Base-by-base conservation (phyloP, 768 basidiomycete genomes). In the Xerocomellus amylosporus region DNA sequence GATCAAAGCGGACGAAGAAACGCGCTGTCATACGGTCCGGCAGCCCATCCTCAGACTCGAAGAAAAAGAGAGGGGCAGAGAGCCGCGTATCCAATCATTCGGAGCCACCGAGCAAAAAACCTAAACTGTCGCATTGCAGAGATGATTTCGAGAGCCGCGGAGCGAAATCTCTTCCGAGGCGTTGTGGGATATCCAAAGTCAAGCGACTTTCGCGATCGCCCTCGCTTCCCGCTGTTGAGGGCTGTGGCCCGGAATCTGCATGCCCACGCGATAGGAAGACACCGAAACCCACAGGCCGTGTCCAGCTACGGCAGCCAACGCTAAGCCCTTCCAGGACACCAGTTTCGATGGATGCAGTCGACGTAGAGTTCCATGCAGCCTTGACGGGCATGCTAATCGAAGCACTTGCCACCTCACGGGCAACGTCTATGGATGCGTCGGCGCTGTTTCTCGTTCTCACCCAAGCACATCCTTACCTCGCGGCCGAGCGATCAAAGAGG, bases 351-450 rank as follows among this genome's bases (percentile, higher is more conserved):
- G 50, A 70, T 39, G 49, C 70, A 13, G 43, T 30, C 24, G 40
- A 59, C n/a, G 46, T n/a, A 2, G 62, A 62, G 38, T 62, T 62
- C 10, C 75, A 76, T 54, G 61, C 64, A 0, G 83, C 85, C 59
- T 66, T 87, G 22, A 78, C 77, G 46, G 87, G 87, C 3, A 79
- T 88, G 79, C 70, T 89, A 2, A 80, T 89, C 58, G 86, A 88
- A 72, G 78, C 78, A 36, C 76, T 90, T 68, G 87, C 86, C 13
- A 79, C 80, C n/a, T 85, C 87, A 4, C 82, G 88, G 20, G 86
- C 87, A 19, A 86, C 86, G 1, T 83, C 83, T 19, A 71, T 88
- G 58, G 76, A 86, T 19, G 74, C 79, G 2, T 77, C 80, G 3
- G 69, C 77, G 24, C 71, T 90, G 19, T 81, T 78, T 62, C 77